These are phyloP conservation scores for Solanum habrochaites DNA, from an alignment of 257 asterid species.

Conservation along the genomic window DNA sequence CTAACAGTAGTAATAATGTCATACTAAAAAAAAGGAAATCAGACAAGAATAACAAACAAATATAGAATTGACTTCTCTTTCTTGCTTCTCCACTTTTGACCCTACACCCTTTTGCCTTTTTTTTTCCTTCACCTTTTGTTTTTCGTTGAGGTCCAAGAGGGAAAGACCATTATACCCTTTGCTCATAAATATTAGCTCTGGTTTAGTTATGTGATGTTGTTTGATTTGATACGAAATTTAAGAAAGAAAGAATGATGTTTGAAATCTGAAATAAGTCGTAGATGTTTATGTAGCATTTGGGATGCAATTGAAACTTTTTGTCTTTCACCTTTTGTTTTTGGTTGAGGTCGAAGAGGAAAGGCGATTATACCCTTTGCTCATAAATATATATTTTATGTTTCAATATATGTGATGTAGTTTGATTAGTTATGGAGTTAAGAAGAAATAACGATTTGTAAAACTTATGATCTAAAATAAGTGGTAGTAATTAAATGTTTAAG, in stretches of 20 bases:
- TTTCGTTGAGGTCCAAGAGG: background rate
- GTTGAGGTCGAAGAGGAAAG: background rate
- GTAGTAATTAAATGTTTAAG: background rate
- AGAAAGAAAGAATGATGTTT: rapidly evolving
- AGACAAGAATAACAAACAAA: background rate
- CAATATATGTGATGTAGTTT: background rate
- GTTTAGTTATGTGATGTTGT: too few species aligned
- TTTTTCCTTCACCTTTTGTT: background rate
- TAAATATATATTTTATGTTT: too few species aligned
- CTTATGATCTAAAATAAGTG: too few species aligned
- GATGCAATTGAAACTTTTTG: too few species aligned
- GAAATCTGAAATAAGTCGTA: rapidly evolving
- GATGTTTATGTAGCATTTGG: too few species aligned
- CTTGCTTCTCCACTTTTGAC: background rate
- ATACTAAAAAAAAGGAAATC: background rate
- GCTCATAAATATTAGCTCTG: background rate
- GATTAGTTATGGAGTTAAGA: too few species aligned
- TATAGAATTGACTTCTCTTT: background rate
- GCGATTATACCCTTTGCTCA: background rate
- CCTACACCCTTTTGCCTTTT: background rate
- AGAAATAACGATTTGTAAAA: too few species aligned
- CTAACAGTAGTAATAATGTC: background rate
- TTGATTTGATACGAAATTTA: too few species aligned
- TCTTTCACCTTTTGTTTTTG: background rate
- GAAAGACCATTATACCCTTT: background rate